A percentile compares a stretch with the other conserved stretches of the same genome.
Conservation (phyloP, 768 basidiomycete species). For the Rhizopogon vulgaris region DNA sequence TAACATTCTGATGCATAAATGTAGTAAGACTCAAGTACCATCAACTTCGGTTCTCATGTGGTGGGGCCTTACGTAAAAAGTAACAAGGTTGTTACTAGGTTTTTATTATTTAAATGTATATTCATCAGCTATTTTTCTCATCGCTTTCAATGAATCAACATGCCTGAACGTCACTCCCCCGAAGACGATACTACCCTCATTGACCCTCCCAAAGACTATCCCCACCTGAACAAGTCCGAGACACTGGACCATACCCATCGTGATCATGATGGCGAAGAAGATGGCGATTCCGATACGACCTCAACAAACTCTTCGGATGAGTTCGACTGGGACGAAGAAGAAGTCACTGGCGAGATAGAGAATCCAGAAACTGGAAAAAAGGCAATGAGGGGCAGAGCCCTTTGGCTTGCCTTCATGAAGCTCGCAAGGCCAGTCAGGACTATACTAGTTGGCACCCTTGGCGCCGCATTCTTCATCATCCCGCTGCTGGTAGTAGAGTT, state of each 20-base stretch:
- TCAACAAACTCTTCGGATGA: slow-evolving; percentile 61
- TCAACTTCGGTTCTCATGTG: too few relatives aligned
- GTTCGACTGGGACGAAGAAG: slow-evolving; percentile 71
- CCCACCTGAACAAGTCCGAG: slow-evolving; percentile 8
- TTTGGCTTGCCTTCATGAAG: slow-evolving; percentile 65
- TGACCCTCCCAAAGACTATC: slow-evolving; percentile 4
- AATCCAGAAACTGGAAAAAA: slow-evolving; percentile 26
- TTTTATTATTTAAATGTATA: too few relatives aligned
- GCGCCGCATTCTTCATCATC: slow-evolving; percentile 57
- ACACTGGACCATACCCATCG: slow-evolving; percentile 4
- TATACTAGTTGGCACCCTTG: slow-evolving; percentile 51
- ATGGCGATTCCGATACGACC: slow-evolving; percentile 27
- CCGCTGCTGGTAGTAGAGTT: slow-evolving; percentile 66
- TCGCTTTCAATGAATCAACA: slow-evolving; percentile 10
- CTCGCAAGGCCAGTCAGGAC: slow-evolving; percentile 55
- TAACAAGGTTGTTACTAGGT: background rate
- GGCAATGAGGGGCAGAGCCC: slow-evolving; percentile 54
- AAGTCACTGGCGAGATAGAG: slow-evolving; percentile 28
- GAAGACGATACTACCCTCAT: slow-evolving; percentile 4
- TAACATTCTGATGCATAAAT: too few relatives aligned
- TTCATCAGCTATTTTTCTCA: background rate
- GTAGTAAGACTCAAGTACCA: too few relatives aligned
- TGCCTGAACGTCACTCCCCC: slow-evolving; percentile 8
- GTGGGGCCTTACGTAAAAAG: background rate
- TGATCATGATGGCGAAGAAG: background rate